Percentiles rank a stretch among this genome's conserved stretches.
These are phyloP conservation scores for Daldinia decipiens DNA, from an alignment of 495 filamentous ascomycete species.

Conservation along the genomic window DNA sequence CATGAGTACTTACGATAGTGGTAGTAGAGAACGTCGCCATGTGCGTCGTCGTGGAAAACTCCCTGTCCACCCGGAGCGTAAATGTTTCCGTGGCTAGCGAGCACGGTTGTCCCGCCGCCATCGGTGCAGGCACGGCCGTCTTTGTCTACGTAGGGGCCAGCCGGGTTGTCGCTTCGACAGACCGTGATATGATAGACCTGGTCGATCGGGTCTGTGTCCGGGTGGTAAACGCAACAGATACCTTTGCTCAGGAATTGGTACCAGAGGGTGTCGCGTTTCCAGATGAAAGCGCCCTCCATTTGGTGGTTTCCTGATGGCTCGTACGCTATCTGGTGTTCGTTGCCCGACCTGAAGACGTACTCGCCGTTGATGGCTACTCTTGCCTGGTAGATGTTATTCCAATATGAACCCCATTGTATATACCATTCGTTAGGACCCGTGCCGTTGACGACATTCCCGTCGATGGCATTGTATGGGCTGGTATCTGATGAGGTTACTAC, in stretches of 20 bases:
- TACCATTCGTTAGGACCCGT: slow-evolving; percentile 53
- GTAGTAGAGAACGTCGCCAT: slow-evolving; percentile 68
- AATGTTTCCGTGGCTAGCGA: slow-evolving; percentile 65
- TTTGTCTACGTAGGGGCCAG: slow-evolving; percentile 65
- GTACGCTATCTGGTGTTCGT: slow-evolving; percentile 61
- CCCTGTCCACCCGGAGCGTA: slow-evolving; percentile 73
- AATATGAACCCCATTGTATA: slow-evolving; percentile 72
- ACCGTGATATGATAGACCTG: slow-evolving; percentile 70
- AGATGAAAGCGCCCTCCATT: slow-evolving; percentile 66
- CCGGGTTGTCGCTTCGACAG: slow-evolving; percentile 62
- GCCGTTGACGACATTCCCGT: slow-evolving; percentile 65
- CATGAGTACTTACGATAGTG: slow-evolving; percentile 58
- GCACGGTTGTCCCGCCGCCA: slow-evolving; percentile 68
- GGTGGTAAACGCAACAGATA: slow-evolving; percentile 62
- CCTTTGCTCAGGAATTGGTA: slow-evolving; percentile 70
- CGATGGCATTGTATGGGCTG: slow-evolving; percentile 70
- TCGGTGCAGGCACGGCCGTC: slow-evolving; percentile 61
- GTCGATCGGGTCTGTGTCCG: slow-evolving; percentile 53
- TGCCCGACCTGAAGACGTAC: slow-evolving; percentile 51
- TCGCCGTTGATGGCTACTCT: slow-evolving; percentile 50
- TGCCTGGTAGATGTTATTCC: slow-evolving; percentile 70
- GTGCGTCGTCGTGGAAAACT: slow-evolving; percentile 44
- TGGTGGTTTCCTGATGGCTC: slow-evolving; percentile 58
- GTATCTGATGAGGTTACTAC: slow-evolving; percentile 48
- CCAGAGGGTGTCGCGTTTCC: slow-evolving; percentile 63